Conservation (phyloP, 2,329 filamentous ascomycete species). For the Hypoxylon sp. region DNA sequence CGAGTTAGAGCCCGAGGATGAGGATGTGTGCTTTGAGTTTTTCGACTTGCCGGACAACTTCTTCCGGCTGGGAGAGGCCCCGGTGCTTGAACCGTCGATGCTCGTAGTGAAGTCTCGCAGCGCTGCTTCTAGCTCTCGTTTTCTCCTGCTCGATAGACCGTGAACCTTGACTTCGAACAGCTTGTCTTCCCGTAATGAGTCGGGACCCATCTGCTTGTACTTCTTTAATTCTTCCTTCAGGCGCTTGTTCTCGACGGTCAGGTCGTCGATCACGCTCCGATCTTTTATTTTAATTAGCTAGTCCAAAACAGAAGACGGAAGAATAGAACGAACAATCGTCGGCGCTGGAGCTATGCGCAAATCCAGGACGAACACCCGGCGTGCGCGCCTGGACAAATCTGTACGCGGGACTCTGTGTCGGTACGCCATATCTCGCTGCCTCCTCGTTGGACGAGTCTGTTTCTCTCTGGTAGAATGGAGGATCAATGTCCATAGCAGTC, state of each 20-base stretch:
- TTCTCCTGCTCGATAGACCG: slow-evolving; percentile 74
- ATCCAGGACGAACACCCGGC: slow-evolving; percentile 43
- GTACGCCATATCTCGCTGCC: slow-evolving; percentile 29
- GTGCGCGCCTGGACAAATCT: slow-evolving; percentile 35
- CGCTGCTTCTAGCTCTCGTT: slow-evolving; percentile 76
- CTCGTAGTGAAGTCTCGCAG: slow-evolving; percentile 74
- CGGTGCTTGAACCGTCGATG: slow-evolving; percentile 60
- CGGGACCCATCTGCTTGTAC: slow-evolving; percentile 72
- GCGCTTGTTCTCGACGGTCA: slow-evolving; percentile 84
- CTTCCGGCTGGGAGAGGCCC: slow-evolving; percentile 53
- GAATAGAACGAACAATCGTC: slow-evolving; percentile 63
- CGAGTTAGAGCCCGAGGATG: slow-evolving; percentile 61
- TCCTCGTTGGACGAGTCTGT: slow-evolving; percentile 62
- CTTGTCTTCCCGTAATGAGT: slow-evolving; percentile 75
- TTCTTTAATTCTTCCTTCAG: slow-evolving; percentile 76
- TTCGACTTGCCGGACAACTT: slow-evolving; percentile 52
- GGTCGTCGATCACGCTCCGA: slow-evolving; percentile 83
- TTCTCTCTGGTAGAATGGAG: slow-evolving; percentile 63
- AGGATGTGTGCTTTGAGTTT: slow-evolving; percentile 61
- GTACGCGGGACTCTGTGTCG: slow-evolving; percentile 41
- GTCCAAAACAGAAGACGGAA: neutral
- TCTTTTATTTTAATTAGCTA: slow-evolving; percentile 39
- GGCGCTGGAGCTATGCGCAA: slow-evolving; percentile 65
- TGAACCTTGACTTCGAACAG: slow-evolving; percentile 86
- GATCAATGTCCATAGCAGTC: slow-evolving; percentile 60